Evolutionary conservation across 352 stramenopile species (phyloP), one percentile per base, ranked within the genome.

Genomic region (Phytophthora agathidicida): DNA sequence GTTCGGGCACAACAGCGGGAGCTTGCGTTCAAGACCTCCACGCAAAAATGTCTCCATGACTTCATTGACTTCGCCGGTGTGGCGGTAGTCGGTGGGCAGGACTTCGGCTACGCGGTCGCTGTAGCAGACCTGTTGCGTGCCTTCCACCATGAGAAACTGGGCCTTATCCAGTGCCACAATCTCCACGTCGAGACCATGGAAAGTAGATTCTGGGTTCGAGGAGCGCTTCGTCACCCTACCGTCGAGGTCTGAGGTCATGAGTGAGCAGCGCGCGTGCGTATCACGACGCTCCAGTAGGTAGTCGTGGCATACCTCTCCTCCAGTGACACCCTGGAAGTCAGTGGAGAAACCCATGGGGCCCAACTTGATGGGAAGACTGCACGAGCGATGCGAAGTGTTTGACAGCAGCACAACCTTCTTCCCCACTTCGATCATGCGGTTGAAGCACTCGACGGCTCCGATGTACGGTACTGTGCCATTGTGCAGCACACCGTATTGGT

Each of bases 401-500:
- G 88, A 96, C 4, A 97, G 65, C 57, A 97, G 80, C 42, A 96
- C 75, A 16, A 96, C 73, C 43, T 79, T 79, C 65, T 96, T 96
- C 24, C 68, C 62, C 7, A 62, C 48, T 7, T 65, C 31, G 4
- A 82, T 23, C 41, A 98, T 73, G 8, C 52, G 28, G 26, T 81
- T 63, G 30, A 97, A 88, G 27, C 71, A 88, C 24, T 85, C 73
- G 10, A 83, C 66, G 8, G 88, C 83, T 27, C 81, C 83, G 11
- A 75, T 59, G 48, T 97, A 84, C 16, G 74, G 67, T 20, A 73
- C 28, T 4, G 72, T 79, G 49, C 91, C 91, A 77, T 98, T 96
- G 73, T 98, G 91, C 54, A 98, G 68, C 17, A 98, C 91, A 35
- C 91, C 91, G 51, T 88, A 98, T 73, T 98, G 91, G 73, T 98